These are phyloP conservation scores for Silybum marianum DNA, from an alignment of 129 eudicot genomes.

Conservation along the genomic window DNA sequence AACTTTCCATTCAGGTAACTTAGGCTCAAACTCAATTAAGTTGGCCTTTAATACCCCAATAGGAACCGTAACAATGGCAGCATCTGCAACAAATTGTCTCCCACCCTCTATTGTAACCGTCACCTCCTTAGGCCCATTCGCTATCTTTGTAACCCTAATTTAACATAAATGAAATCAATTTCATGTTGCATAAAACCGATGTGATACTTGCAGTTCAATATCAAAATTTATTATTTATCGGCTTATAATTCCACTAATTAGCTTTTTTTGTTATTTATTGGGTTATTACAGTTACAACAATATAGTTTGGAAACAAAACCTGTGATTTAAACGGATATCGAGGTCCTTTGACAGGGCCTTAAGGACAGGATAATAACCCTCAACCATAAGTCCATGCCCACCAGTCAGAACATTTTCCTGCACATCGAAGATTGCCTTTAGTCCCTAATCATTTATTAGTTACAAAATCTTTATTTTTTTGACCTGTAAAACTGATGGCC, in stretches of 20 bases:
- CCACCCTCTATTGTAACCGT: slow-evolving; percentile 72
- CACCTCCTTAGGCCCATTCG: slow-evolving; percentile 64
- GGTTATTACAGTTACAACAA: too few relatives aligned
- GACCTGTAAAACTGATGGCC: neutral
- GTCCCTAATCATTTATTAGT: slow-evolving; percentile 18
- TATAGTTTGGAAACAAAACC: slow-evolving; percentile 42
- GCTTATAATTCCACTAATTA: neutral
- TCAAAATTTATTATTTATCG: neutral
- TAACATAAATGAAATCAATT: slow-evolving; percentile 17
- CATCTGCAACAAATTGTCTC: slow-evolving; percentile 75
- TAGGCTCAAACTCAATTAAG: slow-evolving; percentile 82
- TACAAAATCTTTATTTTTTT: neutral
- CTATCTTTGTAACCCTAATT: slow-evolving; percentile 75
- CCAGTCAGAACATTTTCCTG: slow-evolving; percentile 96
- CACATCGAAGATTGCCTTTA: slow-evolving; percentile 23
- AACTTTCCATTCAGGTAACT: slow-evolving; percentile 88
- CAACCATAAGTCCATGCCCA: slow-evolving; percentile 96
- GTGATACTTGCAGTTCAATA: neutral
- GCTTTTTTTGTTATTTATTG: too few relatives aligned
- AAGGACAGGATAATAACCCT: slow-evolving; percentile 83
- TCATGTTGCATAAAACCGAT: neutral
- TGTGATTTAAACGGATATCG: slow-evolving; percentile 85
- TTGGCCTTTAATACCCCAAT: slow-evolving; percentile 84
- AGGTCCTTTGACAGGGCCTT: slow-evolving; percentile 78
- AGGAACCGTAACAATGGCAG: slow-evolving; percentile 84